Conservation (phyloP, 345 rosid genomes). For the Pelargonium nanum region DNA sequence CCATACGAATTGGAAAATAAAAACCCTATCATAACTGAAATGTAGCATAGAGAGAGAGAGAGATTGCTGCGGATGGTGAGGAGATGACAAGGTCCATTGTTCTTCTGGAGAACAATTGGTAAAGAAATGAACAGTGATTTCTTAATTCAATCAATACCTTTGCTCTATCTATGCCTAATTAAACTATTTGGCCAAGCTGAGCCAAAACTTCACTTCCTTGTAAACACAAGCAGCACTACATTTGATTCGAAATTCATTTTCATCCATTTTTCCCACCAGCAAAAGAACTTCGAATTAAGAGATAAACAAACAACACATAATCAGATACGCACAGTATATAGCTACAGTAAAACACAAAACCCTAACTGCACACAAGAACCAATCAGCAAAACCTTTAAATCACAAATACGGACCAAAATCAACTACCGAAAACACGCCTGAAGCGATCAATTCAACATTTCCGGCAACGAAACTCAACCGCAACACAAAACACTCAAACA, state of each 20-base stretch:
- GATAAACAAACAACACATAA: background rate
- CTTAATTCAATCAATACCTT: too few species aligned
- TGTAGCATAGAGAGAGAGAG: conserved; percentile 8
- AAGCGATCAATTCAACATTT: background rate
- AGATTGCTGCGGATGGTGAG: conserved; percentile 71
- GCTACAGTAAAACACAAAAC: background rate
- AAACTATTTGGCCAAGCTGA: too few species aligned
- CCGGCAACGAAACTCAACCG: background rate
- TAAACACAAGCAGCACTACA: too few species aligned
- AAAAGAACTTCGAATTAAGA: too few species aligned
- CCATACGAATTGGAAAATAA: background rate
- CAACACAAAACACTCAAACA: too few species aligned
- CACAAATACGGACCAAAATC: background rate
- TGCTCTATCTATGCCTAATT: too few species aligned
- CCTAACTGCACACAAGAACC: background rate
- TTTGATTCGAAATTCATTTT: too few species aligned
- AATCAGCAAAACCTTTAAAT: background rate
- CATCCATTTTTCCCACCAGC: too few species aligned
- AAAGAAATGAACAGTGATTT: too few species aligned
- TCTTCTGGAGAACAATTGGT: conserved; percentile 88
- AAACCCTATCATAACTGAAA: background rate
- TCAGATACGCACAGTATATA: background rate
- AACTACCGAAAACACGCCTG: background rate
- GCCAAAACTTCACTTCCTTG: too few species aligned
- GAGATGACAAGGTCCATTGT: conserved; percentile 96